Base-by-base conservation (phyloP, 2,329 filamentous ascomycete species). In the Fusarium coicis region DNA sequence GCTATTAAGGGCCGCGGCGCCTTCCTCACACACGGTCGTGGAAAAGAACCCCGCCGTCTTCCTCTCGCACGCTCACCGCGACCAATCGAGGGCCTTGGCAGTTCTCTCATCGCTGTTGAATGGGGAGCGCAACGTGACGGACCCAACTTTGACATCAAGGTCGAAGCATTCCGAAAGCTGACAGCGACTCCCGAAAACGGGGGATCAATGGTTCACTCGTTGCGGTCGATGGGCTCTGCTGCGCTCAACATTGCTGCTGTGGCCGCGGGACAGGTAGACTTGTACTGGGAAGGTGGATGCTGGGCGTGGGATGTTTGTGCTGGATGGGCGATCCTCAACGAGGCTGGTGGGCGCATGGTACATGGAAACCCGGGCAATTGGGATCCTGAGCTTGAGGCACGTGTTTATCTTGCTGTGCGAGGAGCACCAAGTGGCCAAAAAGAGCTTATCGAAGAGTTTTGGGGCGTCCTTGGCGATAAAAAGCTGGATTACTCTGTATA, bases 241-340 rank as follows among this genome's bases (percentile, higher is more conserved):
- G 93, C 93, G 44, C 83, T 96, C 76, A 95, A 95, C 80, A 81
- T 95, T 23, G 93, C 92, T 64, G 88, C 87, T 43, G 91, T 94
- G 7, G 93, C 93, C 6, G 88, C 89, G 15, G 93, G 93, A 1
- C 87, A 90, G 80, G 75, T 94, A 32, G 93, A 96, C 79, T 77
- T 90, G 28, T 96, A 94, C 80, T 96, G 93, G 93, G 93, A 96
- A 83, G 93, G 92, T 42, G 93, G 93, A 1, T 94, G 92, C 81
- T 96, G 93, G 89, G 92, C 93, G 4, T 96, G 93, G 93, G 93
- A 96, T 80, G 93, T 96, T 5, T 93, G 92, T 78, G 93, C 93
- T 10, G 93, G 91, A 0, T 95, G 93, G 93, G 90, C 91, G 65
- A 91, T 96, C 68, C 83, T 96, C 32, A 83, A 84, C 36, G 93